Conservation (phyloP, 1,284 basidiomycete genomes). For the Coriolopsis trogii region DNA sequence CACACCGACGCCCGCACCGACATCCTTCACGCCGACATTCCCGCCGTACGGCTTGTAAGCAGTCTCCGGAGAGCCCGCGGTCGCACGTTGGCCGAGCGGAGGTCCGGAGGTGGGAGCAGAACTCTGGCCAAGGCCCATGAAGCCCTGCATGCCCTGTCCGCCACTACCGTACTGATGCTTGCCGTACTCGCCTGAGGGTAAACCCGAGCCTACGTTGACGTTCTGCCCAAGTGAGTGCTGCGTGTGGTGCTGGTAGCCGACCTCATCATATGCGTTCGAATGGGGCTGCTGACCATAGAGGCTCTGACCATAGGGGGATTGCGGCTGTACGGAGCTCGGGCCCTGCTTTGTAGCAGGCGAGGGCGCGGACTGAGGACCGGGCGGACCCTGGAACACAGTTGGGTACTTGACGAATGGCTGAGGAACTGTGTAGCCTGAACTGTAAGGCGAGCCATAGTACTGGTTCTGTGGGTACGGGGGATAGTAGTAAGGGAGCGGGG, state of each 20-base stretch:
- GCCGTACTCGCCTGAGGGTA: constrained; percentile 61
- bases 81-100: constrained; percentile 47
- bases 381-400: constrained; percentile 70
- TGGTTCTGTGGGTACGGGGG: constrained; percentile 70
- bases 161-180: constrained; percentile 62
- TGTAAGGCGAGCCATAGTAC: constrained; percentile 74
- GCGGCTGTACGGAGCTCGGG: constrained; percentile 57
- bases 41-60: constrained; percentile 73
- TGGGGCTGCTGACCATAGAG: constrained; percentile 65
- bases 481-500: constrained; percentile 65
- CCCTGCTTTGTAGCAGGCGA: constrained; percentile 66
- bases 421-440: constrained; percentile 66
- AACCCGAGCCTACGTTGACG: constrained; percentile 48
- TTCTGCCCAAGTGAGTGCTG: constrained; percentile 55
- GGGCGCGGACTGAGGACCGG: constrained; percentile 62
- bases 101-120: constrained; percentile 47
- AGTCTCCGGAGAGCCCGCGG: constrained; percentile 64
- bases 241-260: constrained; percentile 60
- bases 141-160: constrained; percentile 64
- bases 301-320: constrained; percentile 61
- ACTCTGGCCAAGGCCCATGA: constrained; percentile 66
- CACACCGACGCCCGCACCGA: constrained; percentile 48
- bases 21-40: constrained; percentile 57
- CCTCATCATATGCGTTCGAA: constrained; percentile 65
- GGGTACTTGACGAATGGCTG: constrained; percentile 78